These are phyloP conservation scores for Cordyceps cateniannulata DNA, from an alignment of 2,329 filamentous ascomycete genomes.

Conservation along the genomic window DNA sequence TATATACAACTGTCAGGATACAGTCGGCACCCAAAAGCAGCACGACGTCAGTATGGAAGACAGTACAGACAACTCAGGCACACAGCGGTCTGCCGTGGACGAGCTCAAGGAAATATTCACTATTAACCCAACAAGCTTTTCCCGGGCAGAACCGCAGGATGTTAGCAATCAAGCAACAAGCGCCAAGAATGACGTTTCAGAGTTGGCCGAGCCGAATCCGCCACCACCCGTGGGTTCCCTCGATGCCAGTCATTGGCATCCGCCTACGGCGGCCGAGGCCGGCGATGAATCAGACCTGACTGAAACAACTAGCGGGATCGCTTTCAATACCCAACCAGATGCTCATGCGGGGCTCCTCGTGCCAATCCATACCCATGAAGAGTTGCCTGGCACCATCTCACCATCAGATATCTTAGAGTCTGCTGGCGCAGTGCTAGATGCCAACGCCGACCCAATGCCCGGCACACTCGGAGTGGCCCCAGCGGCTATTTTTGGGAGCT, in stretches of 20 bases:
- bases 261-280: neutral
- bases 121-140: neutral
- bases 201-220: neutral
- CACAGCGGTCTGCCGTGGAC: constrained; percentile 11
- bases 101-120: constrained; percentile 13
- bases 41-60: neutral
- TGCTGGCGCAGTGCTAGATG: neutral
- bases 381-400: constrained; percentile 9
- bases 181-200: neutral
- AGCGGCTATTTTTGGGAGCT: constrained; percentile 7
- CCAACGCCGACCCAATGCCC: neutral
- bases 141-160: neutral
- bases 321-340: constrained; percentile 5
- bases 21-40: too few relatives aligned
- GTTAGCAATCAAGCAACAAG: neutral
- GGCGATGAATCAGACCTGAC: neutral
- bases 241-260: constrained; percentile 6
- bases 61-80: neutral
- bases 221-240: neutral
- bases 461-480: constrained; percentile 1
- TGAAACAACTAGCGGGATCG: neutral
- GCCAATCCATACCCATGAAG: neutral
- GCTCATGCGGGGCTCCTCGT: neutral
- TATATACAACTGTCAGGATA: too few relatives aligned
- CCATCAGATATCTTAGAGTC: constrained; percentile 14